Conservation (phyloP, 2,329 filamentous ascomycete genomes). For the Alternaria ventricosa region DNA sequence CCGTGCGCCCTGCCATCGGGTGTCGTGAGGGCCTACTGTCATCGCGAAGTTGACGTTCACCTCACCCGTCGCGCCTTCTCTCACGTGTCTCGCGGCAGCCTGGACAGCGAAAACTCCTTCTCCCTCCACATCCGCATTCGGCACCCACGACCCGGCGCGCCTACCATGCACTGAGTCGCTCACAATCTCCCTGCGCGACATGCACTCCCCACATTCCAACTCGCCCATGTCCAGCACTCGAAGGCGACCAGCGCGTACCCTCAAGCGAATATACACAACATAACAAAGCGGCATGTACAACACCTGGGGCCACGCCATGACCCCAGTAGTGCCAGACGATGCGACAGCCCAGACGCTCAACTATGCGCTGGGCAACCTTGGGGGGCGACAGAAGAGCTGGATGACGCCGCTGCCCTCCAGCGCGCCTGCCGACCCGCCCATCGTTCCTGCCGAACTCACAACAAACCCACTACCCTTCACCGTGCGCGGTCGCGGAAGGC, state of each 20-base stretch:
- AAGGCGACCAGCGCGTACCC: background rate
- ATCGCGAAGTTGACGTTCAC: background rate
- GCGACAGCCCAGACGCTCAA: constrained; percentile 32
- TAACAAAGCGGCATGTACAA: background rate
- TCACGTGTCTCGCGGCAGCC: background rate
- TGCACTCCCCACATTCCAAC: constrained; percentile 24
- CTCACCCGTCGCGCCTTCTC: background rate
- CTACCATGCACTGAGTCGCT: background rate
- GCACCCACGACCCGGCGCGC: background rate
- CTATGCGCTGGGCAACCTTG: constrained; percentile 38
- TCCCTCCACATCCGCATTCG: background rate
- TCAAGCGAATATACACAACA: background rate
- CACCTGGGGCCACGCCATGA: constrained; percentile 13
- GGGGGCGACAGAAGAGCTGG: constrained; percentile 42
- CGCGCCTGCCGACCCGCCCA: background rate
- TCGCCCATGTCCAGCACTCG: constrained; percentile 14
- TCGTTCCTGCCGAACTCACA: background rate
- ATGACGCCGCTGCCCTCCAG: constrained; percentile 23
- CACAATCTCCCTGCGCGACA: constrained; percentile 11
- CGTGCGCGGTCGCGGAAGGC: constrained; percentile 15
- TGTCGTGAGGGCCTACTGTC: background rate
- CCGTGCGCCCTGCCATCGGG: background rate
- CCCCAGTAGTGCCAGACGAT: constrained; percentile 9
- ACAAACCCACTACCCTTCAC: constrained; percentile 3
- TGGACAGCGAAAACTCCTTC: background rate